Evolutionary conservation across 108 stramenopile species (phyloP), one percentile per base, ranked within the genome.

Genomic region (Skeletonema grethae): DNA sequence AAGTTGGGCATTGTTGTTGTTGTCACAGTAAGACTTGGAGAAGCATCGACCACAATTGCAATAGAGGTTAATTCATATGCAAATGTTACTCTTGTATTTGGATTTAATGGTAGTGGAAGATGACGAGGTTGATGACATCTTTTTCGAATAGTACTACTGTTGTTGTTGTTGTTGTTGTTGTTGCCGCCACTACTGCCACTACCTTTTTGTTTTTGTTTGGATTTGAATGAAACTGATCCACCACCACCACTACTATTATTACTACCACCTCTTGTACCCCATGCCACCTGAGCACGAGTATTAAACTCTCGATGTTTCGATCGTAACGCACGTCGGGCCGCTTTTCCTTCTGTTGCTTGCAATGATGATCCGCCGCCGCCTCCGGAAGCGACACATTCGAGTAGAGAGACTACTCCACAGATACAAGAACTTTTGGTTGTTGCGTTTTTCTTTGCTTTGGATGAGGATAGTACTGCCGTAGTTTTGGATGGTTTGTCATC

Each of bases 31-130:
- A 90, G 63, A 67, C 87, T 88, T 7, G 93, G 86, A 35, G 86
- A 87, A 15, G 93, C 93, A 85, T 94, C 93, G 25, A 94, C 61
- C 50, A 86, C 81, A 77, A 94, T 86, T n/a, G 86, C 90, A 53
- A 94, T 88, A 11, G 88, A 76, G 9, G 93, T 91, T 36, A 87
- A 70, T 75, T 91, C 90, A 72, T 94, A 94, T 3, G 87, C 86
- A 67, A 90, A 94, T 11, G 82, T 75, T 16, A 94, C 79, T 7
- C 88, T 73, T 12, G 93, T 88, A 18, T 83, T 77, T 24, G 88
- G 86, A 68, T 80, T 79, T 36, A 89, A 66, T 25, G 79, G 74
- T 28, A 94, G 61, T 0, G 93, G 93, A 62, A 94, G 67, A 32
- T 78, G 66, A 36, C 73, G 67, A 18, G 93, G 93, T 59, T 86